These are phyloP conservation scores for Sanghuangporus sanghuang DNA, from an alignment of 1,284 basidiomycete genomes.

Conservation along the genomic window DNA sequence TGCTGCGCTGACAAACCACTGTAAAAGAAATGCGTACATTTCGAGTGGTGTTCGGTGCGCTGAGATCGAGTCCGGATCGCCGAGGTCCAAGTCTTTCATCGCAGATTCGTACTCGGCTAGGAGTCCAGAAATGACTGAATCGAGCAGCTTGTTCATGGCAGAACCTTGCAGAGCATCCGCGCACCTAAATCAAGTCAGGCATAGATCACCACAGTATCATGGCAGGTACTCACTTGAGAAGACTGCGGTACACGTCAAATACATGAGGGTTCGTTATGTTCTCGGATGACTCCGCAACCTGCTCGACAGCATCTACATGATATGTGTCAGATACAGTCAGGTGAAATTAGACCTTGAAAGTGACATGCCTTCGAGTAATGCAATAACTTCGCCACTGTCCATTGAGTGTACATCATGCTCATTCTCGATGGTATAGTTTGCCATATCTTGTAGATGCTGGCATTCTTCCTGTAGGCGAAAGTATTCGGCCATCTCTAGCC, in stretches of 20 bases:
- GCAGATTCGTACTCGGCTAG: slow-evolving; percentile 66
- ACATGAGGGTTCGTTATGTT: slow-evolving; percentile 58
- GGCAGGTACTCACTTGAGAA: slow-evolving; percentile 49
- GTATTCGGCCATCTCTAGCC: slow-evolving; percentile 11
- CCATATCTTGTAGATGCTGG: slow-evolving; percentile 54
- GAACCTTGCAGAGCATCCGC: slow-evolving; percentile 52
- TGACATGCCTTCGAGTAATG: slow-evolving; percentile 45
- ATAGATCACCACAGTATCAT: background rate
- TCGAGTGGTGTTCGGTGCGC: slow-evolving; percentile 75
- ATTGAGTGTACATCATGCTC: slow-evolving; percentile 58
- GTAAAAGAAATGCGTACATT: slow-evolving; percentile 82
- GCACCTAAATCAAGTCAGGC: slow-evolving; percentile 27
- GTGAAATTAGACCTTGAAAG: background rate
- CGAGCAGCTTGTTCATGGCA: slow-evolving; percentile 73
- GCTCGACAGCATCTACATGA: slow-evolving; percentile 63
- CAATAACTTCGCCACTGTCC: slow-evolving; percentile 36
- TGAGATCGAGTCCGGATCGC: slow-evolving; percentile 65
- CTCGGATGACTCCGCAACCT: slow-evolving; percentile 68
- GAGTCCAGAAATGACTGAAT: slow-evolving; percentile 71
- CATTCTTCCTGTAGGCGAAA: slow-evolving; percentile 80
- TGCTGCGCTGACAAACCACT: slow-evolving; percentile 78
- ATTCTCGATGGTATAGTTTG: slow-evolving; percentile 54
- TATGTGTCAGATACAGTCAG: background rate
- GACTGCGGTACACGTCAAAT: slow-evolving; percentile 75
- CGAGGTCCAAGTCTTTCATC: slow-evolving; percentile 58